A percentile compares a stretch with the other conserved stretches of the same genome.
phyloP scores from a whole-genome alignment of 208 protist genomes.

The Acanthamoeba lenticulata region DNA sequence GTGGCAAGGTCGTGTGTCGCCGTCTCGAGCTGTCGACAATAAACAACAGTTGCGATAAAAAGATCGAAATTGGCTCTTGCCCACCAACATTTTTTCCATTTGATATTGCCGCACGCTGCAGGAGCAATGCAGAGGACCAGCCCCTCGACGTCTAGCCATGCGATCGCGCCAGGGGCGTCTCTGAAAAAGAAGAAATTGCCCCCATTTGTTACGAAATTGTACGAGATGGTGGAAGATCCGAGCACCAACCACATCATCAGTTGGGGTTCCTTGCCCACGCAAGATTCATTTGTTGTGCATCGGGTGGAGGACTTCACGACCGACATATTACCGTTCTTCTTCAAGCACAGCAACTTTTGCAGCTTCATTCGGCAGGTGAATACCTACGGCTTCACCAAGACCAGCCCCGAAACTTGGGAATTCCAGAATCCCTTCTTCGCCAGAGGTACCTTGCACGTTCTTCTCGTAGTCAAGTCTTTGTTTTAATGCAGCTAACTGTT shows the following conservation, averaged over 20 bases:
- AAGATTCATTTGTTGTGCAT: slow-evolving; percentile 69
- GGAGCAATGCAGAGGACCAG: neutral
- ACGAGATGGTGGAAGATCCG: slow-evolving; percentile 50
- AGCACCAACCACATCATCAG: slow-evolving; percentile 33
- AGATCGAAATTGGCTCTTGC: too few relatives aligned
- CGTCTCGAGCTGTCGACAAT: neutral
- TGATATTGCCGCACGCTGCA: too few relatives aligned
- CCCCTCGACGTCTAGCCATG: neutral
- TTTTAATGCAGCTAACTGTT: too few relatives aligned
- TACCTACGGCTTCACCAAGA: slow-evolving; percentile 81
- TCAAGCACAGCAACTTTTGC: slow-evolving; percentile 83
- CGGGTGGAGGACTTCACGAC: slow-evolving; percentile 66
- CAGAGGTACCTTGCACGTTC: neutral
- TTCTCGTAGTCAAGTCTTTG: too few relatives aligned
- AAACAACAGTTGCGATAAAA: too few relatives aligned
- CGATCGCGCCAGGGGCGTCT: neutral
- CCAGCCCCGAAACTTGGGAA: slow-evolving; percentile 23
- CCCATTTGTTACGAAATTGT: slow-evolving; percentile 55
- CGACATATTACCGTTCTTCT: slow-evolving; percentile 76
- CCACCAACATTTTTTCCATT: too few relatives aligned
- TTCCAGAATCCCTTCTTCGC: slow-evolving; percentile 44
- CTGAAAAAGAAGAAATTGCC: slow-evolving; percentile 24
- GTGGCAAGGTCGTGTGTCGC: neutral
- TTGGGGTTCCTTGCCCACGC: neutral
- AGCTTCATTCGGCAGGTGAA: slow-evolving; percentile 83